Conservation (phyloP, 495 filamentous ascomycete genomes). For the Aeminium ludgeri region DNA sequence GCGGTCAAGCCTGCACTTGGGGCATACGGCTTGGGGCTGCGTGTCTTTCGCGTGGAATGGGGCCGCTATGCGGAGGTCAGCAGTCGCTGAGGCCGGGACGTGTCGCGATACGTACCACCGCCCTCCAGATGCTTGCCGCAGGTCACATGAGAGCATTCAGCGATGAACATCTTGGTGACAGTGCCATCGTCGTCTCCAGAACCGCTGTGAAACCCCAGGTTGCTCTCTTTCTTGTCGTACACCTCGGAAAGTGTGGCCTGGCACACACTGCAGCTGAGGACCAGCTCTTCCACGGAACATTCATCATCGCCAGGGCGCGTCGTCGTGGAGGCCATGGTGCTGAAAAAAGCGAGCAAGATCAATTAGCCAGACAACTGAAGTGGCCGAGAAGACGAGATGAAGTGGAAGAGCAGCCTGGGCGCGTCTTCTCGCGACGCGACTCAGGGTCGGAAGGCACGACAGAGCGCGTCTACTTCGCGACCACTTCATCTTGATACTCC, state of each 20-base stretch:
- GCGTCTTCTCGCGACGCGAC: neutral
- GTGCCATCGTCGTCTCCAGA: conserved; percentile 15
- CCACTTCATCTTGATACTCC: too few relatives aligned
- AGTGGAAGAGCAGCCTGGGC: neutral
- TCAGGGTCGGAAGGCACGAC: conserved; percentile 2
- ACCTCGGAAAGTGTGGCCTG: conserved; percentile 25
- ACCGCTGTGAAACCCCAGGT: conserved; percentile 21
- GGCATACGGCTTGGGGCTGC: conserved; percentile 27
- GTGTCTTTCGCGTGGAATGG: conserved; percentile 27
- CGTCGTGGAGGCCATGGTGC: conserved; percentile 1
- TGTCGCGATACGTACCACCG: conserved; percentile 21
- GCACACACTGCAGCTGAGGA: conserved; percentile 30
- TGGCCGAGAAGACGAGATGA: neutral
- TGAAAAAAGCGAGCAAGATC: neutral
- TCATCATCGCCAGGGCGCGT: neutral
- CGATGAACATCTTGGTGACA: conserved; percentile 28
- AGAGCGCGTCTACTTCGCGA: neutral
- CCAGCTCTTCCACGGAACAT: conserved; percentile 21
- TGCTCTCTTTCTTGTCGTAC: conserved; percentile 20
- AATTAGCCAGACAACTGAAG: too few relatives aligned
- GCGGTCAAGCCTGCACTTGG: conserved; percentile 23
- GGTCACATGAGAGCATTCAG: conserved; percentile 29
- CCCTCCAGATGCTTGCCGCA: conserved; percentile 30
- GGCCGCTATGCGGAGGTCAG: conserved; percentile 17
- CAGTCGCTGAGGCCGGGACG: neutral